Base-by-base conservation (phyloP, 2,329 filamentous ascomycete genomes). In the Trichoderma asperellum region DNA sequence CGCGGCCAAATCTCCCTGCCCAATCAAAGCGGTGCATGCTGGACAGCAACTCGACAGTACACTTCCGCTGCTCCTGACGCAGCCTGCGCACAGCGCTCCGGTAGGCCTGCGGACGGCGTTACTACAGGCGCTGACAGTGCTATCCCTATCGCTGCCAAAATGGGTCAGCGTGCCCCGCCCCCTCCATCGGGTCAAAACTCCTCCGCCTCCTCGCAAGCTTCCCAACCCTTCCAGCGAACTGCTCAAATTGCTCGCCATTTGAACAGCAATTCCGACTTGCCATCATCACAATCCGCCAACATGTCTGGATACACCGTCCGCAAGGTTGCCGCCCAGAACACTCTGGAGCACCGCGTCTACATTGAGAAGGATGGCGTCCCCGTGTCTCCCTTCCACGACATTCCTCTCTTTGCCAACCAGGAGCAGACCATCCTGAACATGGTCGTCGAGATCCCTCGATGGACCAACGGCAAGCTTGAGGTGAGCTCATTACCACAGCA, bases 381-480 rank as follows among this genome's bases (percentile, higher is more conserved):
- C 75, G 83, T 98, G 82, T 98, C 95, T 73, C 92, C 95, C 76
- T 99, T 97, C 89, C 96, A 99, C 87, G 96, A 99, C 81, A 94
- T 99, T 76, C 96, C 96, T 72, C 92, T 99, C 76, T 99, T 94
- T 81, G 95, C 95, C 90, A 97, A 99, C 82, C 87, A 92, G 83
- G 92, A 97, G 86, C 89, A 97, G 88, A 97, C 91, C 76, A 86
- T 98, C 81, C 88, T 99, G 79, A 99, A 99, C 91, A 99, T 99
- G 96, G 82, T 99, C 74, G 96, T 99, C 77, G 96, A 99, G 91
- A 97, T 99, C 78, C 96, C 96, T 78, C 91, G 96, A 86, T 99
- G 96, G 96, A 97, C 95, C 86, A 99, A 99, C 85, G 96, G 92
- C 79, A 99, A 99, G 90, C 92, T 96, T 83, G 96, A 99, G 92